phyloP scores from a whole-genome alignment of 2,329 filamentous ascomycete genomes.

The Westerdykella sp. region DNA sequence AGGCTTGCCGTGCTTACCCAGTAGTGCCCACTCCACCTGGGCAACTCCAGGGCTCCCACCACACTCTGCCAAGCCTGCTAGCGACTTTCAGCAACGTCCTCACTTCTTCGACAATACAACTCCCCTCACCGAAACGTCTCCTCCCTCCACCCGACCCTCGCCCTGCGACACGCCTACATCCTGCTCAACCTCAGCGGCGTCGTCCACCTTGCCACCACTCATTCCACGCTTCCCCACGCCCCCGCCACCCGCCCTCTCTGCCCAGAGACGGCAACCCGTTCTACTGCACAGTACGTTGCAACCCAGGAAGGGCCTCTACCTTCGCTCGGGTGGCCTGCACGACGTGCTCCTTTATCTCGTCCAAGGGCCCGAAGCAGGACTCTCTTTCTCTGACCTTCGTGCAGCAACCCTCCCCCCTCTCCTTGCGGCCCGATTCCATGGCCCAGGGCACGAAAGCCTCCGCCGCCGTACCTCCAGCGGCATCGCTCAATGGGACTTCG shows the following conservation, averaged over 20 bases:
- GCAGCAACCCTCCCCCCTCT: constrained; percentile 4
- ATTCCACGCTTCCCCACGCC: not conserved
- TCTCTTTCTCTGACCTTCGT: constrained; percentile 1
- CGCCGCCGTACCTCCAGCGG: constrained; percentile 19
- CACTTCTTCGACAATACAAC: no score
- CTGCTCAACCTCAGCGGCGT: not conserved
- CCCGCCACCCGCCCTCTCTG: not conserved
- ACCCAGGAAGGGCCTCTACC: not conserved
- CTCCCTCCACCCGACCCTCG: not conserved
- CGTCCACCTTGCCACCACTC: not conserved
- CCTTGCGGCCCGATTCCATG: constrained; percentile 19
- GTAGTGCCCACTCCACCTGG: no score
- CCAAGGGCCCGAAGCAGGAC: not conserved
- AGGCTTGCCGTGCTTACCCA: no score
- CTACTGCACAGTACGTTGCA: not conserved
- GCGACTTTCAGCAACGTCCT: not conserved
- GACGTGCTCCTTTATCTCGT: no score
- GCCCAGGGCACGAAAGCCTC: constrained; percentile 31
- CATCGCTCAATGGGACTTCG: constrained; percentile 37
- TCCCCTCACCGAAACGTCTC: not conserved
- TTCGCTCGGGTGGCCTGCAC: not conserved
- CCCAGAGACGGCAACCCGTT: not conserved
- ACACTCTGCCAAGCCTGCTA: not conserved
- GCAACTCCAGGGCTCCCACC: no score
- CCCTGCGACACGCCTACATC: not conserved